A percentile compares a stretch with the other conserved stretches of the same genome.
Evolutionary conservation across 257 asterid genomes (phyloP).

Genomic region (Paraleonurus japonicus): DNA sequence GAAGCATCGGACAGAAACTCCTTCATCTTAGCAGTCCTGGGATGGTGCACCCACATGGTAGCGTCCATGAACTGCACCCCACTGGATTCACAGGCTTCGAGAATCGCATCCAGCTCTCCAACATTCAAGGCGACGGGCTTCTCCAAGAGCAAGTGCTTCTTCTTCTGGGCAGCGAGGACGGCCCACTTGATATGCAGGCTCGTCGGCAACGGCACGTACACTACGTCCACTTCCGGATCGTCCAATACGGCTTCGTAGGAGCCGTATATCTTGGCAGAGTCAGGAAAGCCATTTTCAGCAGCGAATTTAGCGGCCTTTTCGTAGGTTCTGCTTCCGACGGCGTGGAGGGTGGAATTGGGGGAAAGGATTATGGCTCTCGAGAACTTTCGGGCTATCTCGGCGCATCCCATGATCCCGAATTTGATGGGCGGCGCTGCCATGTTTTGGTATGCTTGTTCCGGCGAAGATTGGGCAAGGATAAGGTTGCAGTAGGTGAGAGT

Average conservation of each 20-base stretch:
- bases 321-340: constrained; percentile 67
- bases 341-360: constrained; percentile 51
- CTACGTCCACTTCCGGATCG: constrained; percentile 72
- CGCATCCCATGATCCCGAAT: constrained; percentile 77
- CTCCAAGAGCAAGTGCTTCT: constrained; percentile 68
- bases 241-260: constrained; percentile 64
- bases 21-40: constrained; percentile 65
- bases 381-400: constrained; percentile 55
- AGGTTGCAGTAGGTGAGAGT: background rate
- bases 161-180: constrained; percentile 66
- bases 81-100: constrained; percentile 67
- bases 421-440: constrained; percentile 36
- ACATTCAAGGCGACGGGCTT: constrained; percentile 70
- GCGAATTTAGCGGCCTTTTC: constrained; percentile 62
- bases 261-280: constrained; percentile 51
- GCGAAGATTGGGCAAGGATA: background rate
- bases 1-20: constrained; percentile 51
- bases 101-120: constrained; percentile 53
- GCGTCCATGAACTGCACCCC: constrained; percentile 83
- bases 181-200: constrained; percentile 75
- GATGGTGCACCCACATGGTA: constrained; percentile 92
- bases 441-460: background rate
- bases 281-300: constrained; percentile 49
- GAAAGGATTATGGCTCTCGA: constrained; percentile 54
- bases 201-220: constrained; percentile 66